A percentile compares a stretch with the other conserved stretches of the same genome.
Evolutionary conservation across 495 filamentous ascomycete genomes (phyloP).

Genomic region (Aspergillus leporis): DNA sequence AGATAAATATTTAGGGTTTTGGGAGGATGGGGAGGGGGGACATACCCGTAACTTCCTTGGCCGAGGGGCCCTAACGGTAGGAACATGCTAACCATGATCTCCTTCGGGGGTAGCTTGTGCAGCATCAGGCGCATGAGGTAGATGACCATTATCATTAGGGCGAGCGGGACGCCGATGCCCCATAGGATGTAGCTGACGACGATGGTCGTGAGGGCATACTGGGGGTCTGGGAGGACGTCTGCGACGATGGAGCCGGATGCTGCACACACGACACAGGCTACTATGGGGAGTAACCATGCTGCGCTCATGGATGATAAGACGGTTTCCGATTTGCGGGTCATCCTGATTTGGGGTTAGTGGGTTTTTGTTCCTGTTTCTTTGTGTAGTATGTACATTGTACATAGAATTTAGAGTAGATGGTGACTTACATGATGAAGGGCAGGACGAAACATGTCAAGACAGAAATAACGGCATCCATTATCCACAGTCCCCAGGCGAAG

Average conservation of each 20-base stretch:
- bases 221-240: conserved; percentile 46
- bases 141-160: conserved; percentile 54
- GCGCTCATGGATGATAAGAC: conserved; percentile 54
- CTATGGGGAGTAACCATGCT: conserved; percentile 60
- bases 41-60: conserved; percentile 54
- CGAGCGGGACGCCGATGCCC: conserved; percentile 58
- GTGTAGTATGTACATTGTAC: too few relatives aligned
- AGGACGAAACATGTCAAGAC: conserved; percentile 49
- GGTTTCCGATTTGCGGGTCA: conserved; percentile 29
- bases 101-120: conserved; percentile 55
- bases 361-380: background rate
- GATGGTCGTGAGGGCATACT: conserved; percentile 57
- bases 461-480: conserved; percentile 55
- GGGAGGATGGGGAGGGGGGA: background rate
- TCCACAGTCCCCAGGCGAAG: conserved; percentile 59
- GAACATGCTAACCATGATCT: conserved; percentile 61
- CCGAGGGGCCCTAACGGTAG: conserved; percentile 63
- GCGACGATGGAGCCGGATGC: conserved; percentile 58
- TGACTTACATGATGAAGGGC: conserved; percentile 56
- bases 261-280: conserved; percentile 56
- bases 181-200: conserved; percentile 58
- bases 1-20: too few relatives aligned
- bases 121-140: conserved; percentile 62
- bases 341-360: conserved; percentile 23
- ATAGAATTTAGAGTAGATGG: too few relatives aligned